Conservation (phyloP, 441 rosid genomes). For the Populus hybrid region DNA sequence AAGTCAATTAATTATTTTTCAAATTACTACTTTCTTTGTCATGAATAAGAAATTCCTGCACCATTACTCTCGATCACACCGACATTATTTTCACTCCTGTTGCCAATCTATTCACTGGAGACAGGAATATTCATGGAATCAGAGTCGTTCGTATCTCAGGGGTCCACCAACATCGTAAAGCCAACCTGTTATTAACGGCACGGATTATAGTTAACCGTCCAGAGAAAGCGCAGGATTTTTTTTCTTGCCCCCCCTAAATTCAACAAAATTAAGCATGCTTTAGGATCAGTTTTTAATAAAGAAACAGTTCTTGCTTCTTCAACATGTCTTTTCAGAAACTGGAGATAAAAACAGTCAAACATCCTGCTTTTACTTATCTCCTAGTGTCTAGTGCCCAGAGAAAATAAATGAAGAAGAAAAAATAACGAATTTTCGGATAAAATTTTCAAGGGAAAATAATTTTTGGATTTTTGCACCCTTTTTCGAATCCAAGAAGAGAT, state of each 20-base stretch:
- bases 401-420: too few species aligned
- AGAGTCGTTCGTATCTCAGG: not conserved
- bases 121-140: not conserved
- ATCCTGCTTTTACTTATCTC: not conserved
- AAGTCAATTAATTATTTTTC: not conserved
- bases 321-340: not conserved
- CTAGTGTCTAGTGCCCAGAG: constrained; percentile 3
- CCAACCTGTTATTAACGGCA: not conserved
- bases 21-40: constrained; percentile 1
- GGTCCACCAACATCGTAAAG: not conserved
- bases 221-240: not conserved
- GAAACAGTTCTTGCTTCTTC: not conserved
- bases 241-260: not conserved
- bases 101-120: not conserved
- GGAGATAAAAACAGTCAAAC: not conserved
- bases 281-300: not conserved
- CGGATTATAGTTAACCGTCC: not conserved
- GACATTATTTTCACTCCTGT: not conserved
- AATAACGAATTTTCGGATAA: too few species aligned
- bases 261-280: not conserved
- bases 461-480: too few species aligned
- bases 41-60: not conserved
- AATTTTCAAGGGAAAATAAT: too few species aligned
- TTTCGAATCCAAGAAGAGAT: too few species aligned
- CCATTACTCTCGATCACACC: not conserved